Percentiles rank a stretch among this genome's conserved stretches.
Conservation (phyloP, 2,329 filamentous ascomycete genomes). For the Trichoderma sp. region DNA sequence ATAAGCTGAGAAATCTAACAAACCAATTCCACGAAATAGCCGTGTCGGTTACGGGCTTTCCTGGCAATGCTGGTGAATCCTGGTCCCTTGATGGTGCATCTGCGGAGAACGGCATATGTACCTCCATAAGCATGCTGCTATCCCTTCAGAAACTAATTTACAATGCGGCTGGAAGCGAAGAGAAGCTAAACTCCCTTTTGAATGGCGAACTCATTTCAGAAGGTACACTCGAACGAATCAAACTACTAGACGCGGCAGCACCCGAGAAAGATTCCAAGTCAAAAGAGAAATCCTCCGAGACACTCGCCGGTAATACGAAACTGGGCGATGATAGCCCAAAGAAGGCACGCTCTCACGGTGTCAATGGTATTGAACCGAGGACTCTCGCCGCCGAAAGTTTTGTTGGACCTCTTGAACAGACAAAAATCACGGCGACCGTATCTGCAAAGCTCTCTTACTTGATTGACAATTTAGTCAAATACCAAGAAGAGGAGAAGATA, state of each 20-base stretch:
- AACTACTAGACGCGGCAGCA: slow-evolving; percentile 27
- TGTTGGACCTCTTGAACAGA: slow-evolving; percentile 51
- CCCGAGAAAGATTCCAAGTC: slow-evolving; percentile 18
- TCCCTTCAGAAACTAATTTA: slow-evolving; percentile 52
- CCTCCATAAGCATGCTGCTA: slow-evolving; percentile 49
- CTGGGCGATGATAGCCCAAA: slow-evolving; percentile 38
- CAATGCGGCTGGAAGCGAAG: slow-evolving; percentile 42
- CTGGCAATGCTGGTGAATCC: slow-evolving; percentile 53
- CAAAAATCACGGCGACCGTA: slow-evolving; percentile 70
- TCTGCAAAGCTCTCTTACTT: slow-evolving; percentile 88
- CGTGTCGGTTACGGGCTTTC: slow-evolving; percentile 66
- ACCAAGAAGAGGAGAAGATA: slow-evolving; percentile 76
- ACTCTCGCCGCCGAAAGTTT: slow-evolving; percentile 26
- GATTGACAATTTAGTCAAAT: slow-evolving; percentile 65
- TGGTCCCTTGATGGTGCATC: slow-evolving; percentile 65
- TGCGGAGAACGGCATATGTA: slow-evolving; percentile 47
- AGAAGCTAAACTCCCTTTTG: slow-evolving; percentile 47
- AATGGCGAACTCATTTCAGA: slow-evolving; percentile 44
- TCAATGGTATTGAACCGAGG: slow-evolving; percentile 27
- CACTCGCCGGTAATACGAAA: slow-evolving; percentile 43
- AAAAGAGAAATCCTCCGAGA: slow-evolving; percentile 25
- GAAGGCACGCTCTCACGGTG: slow-evolving; percentile 33
- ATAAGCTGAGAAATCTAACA: slow-evolving; percentile 62
- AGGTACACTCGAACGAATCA: slow-evolving; percentile 38
- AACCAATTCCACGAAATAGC: slow-evolving; percentile 75